Evolutionary conservation across 768 basidiomycete genomes (phyloP).

Genomic region (Porpolomopsis calyptriformis): DNA sequence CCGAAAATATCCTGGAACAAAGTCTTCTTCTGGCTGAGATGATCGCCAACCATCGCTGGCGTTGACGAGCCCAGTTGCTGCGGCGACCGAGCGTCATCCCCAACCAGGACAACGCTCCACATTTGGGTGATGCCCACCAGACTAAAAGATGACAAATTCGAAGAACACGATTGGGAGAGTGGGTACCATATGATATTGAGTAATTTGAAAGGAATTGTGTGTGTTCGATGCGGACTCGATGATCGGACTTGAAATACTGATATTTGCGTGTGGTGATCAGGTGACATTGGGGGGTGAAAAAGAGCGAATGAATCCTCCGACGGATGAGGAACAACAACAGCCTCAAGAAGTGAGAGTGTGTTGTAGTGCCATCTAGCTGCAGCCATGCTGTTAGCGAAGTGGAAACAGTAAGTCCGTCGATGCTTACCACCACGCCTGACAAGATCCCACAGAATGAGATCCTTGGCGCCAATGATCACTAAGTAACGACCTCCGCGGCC

Average conservation of each 20-base stretch:
- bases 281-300: slow-evolving; percentile 26
- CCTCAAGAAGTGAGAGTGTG: slow-evolving; percentile 27
- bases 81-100: slow-evolving; percentile 38
- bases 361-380: slow-evolving; percentile 53
- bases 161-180: slow-evolving; percentile 13
- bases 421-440: slow-evolving; percentile 48
- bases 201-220: slow-evolving; percentile 52
- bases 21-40: slow-evolving; percentile 32
- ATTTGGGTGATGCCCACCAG: slow-evolving; percentile 60
- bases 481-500: slow-evolving; percentile 66
- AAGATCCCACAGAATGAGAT: slow-evolving; percentile 66
- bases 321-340: slow-evolving; percentile 49
- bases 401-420: background rate
- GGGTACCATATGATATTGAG: slow-evolving; percentile 35
- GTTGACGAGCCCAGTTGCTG: slow-evolving; percentile 35
- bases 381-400: slow-evolving; percentile 5
- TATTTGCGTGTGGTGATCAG: slow-evolving; percentile 27
- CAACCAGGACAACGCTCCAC: slow-evolving; percentile 60
- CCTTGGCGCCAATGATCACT: slow-evolving; percentile 36
- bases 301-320: slow-evolving; percentile 49
- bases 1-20: slow-evolving; percentile 92
- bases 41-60: slow-evolving; percentile 24
- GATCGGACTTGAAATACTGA: slow-evolving; percentile 40
- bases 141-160: slow-evolving; percentile 29
- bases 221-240: slow-evolving; percentile 31